phyloP scores from a whole-genome alignment of 352 stramenopile species.

The Blastocystis sp. region DNA sequence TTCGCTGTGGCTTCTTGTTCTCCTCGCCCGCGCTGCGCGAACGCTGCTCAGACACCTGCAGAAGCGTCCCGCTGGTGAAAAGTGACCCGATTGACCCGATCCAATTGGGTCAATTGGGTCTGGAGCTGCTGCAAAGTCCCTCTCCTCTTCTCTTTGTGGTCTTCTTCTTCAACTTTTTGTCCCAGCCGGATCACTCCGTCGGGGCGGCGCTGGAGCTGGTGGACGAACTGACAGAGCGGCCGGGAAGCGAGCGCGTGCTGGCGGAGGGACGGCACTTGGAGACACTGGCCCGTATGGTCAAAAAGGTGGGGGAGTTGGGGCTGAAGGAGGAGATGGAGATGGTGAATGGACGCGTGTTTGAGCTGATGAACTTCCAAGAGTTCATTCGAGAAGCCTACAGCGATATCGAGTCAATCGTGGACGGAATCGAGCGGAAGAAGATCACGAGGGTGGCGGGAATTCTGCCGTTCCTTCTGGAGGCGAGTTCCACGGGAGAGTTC shows the following conservation, averaged over 20 bases:
- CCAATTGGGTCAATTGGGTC: background rate
- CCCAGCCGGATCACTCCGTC: background rate
- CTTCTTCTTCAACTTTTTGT: slow-evolving; percentile 36
- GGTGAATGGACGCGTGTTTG: slow-evolving; percentile 9
- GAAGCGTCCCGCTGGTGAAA: background rate
- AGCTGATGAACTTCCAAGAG: background rate
- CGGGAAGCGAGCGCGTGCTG: background rate
- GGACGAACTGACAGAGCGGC: background rate
- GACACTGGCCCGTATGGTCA: background rate
- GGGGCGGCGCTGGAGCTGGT: background rate
- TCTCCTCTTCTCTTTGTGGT: background rate
- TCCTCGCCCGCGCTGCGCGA: background rate
- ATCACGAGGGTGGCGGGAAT: background rate
- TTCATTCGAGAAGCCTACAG: background rate
- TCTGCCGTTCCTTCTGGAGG: background rate
- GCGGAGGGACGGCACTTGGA: background rate
- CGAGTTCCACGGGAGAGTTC: background rate
- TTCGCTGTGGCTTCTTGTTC: slow-evolving; percentile 73
- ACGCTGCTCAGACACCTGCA: background rate
- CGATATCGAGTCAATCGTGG: slow-evolving; percentile 10
- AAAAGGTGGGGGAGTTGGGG: slow-evolving; percentile 4
- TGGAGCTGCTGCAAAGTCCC: background rate
- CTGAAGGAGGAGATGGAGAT: background rate
- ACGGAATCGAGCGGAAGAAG: background rate
- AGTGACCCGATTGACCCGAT: background rate